phyloP scores from a whole-genome alignment of 2,329 filamentous ascomycete genomes.

The Sclerotinia borealis region DNA sequence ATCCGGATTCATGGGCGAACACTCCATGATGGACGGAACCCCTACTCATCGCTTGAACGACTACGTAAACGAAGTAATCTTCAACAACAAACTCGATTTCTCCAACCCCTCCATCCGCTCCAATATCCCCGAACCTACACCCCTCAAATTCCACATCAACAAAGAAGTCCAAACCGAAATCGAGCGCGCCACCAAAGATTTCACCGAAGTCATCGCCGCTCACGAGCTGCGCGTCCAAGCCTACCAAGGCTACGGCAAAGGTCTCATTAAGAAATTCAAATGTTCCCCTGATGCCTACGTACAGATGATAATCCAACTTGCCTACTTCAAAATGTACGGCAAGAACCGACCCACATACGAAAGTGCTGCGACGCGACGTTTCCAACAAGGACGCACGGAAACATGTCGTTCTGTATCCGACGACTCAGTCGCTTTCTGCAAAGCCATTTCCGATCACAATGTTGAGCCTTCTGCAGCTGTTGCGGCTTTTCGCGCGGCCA shows the following conservation, averaged over 20 bases:
- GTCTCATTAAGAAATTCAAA: conserved; percentile 98
- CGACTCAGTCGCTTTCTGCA: conserved; percentile 85
- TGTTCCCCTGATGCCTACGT: conserved; percentile 96
- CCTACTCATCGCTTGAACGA: conserved; percentile 96
- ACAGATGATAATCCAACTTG: conserved; percentile 97
- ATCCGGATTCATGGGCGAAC: conserved; percentile 95
- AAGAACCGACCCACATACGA: conserved; percentile 97
- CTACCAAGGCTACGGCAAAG: conserved; percentile 97
- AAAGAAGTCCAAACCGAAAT: conserved; percentile 71
- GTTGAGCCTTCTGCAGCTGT: conserved; percentile 59
- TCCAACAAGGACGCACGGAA: conserved; percentile 94
- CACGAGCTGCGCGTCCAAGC: conserved; percentile 92
- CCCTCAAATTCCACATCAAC: conserved; percentile 73
- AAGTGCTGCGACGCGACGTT: conserved; percentile 87
- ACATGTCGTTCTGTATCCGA: conserved; percentile 91
- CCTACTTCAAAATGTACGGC: conserved; percentile 98
- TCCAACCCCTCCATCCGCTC: conserved; percentile 72
- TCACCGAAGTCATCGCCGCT: conserved; percentile 71
- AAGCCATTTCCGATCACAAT: conserved; percentile 69
- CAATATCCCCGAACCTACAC: conserved; percentile 72
- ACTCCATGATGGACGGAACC: conserved; percentile 99
- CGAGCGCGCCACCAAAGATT: conserved; percentile 70
- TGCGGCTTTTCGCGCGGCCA: conserved; percentile 73
- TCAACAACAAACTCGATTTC: conserved; percentile 91
- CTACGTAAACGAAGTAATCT: conserved; percentile 85